A percentile compares a stretch with the other conserved stretches of the same genome.
These are phyloP conservation scores for Fusarium decemcellulare DNA, from an alignment of 2,329 filamentous ascomycete species.

Conservation along the genomic window DNA sequence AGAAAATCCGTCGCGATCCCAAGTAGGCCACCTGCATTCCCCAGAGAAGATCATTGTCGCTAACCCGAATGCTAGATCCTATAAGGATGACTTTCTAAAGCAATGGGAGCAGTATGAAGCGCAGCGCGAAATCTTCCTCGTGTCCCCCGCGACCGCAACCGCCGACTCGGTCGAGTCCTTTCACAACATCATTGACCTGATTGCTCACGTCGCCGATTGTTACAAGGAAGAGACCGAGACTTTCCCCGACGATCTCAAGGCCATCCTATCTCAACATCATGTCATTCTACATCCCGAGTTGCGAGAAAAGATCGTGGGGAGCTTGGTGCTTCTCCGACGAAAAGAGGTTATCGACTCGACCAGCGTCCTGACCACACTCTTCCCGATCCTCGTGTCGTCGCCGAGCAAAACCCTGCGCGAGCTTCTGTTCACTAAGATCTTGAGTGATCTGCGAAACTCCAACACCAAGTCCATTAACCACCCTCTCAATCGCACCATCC, in stretches of 20 bases:
- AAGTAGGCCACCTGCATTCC: constrained; percentile 63
- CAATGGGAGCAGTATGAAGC: constrained; percentile 95
- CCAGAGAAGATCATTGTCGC: constrained; percentile 9
- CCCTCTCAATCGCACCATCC: constrained; percentile 91
- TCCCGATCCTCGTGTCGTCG: constrained; percentile 93
- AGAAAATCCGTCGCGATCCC: constrained; percentile 91
- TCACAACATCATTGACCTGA: constrained; percentile 91
- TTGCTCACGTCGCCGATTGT: constrained; percentile 94
- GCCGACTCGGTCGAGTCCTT: constrained; percentile 86
- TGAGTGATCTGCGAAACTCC: constrained; percentile 89
- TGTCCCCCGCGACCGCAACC: constrained; percentile 83
- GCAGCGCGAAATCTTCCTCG: constrained; percentile 91
- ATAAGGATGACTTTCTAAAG: constrained; percentile 88
- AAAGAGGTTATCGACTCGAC: constrained; percentile 94
- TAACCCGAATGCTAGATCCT: constrained; percentile 71
- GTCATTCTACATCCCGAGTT: constrained; percentile 85
- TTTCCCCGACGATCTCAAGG: constrained; percentile 86
- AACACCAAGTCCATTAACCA: constrained; percentile 94
- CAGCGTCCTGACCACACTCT: constrained; percentile 88
- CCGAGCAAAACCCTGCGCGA: constrained; percentile 90
- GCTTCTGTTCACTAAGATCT: constrained; percentile 88
- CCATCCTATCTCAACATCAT: constrained; percentile 87
- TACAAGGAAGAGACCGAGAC: constrained; percentile 84
- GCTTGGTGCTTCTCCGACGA: constrained; percentile 86
- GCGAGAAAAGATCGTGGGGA: constrained; percentile 94